phyloP scores from a whole-genome alignment of 2,329 filamentous ascomycete genomes.

The Colletotrichum magnum region DNA sequence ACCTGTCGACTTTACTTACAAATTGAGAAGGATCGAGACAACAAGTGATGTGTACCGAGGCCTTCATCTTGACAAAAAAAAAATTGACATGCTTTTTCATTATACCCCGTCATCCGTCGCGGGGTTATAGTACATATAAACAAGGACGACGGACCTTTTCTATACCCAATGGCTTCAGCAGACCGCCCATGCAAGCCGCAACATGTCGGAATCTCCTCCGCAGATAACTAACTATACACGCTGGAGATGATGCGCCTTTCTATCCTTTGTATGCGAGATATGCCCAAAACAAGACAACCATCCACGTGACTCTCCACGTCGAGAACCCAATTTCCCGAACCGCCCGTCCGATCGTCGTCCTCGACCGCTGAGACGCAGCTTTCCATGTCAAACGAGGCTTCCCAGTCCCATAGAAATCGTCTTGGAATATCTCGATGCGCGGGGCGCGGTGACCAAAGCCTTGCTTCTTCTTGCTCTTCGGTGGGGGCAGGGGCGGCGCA shows the following conservation, averaged over 20 bases:
- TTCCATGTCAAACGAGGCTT: conserved; percentile 51
- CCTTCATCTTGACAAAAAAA: background rate
- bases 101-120: background rate
- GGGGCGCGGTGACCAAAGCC: conserved; percentile 62
- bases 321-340: conserved; percentile 73
- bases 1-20: too few species aligned
- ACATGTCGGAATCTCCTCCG: conserved; percentile 4
- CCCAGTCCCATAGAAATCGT: conserved; percentile 59
- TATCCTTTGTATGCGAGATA: conserved; percentile 77
- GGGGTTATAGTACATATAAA: conserved; percentile 18
- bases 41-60: background rate
- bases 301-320: conserved; percentile 73
- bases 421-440: conserved; percentile 67
- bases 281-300: conserved; percentile 75
- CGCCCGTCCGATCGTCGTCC: conserved; percentile 61
- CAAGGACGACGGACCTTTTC: conserved; percentile 22
- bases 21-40: background rate
- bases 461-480: conserved; percentile 54
- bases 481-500: conserved; percentile 42
- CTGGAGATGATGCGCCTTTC: conserved; percentile 31
- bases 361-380: conserved; percentile 46
- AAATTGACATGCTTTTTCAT: conserved; percentile 1
- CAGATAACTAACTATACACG: conserved; percentile 29
- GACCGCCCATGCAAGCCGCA: conserved; percentile 34
- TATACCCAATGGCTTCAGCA: conserved; percentile 15